These are phyloP conservation scores for Yamadazyma conglobata DNA, from an alignment of 1,139 yeast genomes.

Conservation along the genomic window DNA sequence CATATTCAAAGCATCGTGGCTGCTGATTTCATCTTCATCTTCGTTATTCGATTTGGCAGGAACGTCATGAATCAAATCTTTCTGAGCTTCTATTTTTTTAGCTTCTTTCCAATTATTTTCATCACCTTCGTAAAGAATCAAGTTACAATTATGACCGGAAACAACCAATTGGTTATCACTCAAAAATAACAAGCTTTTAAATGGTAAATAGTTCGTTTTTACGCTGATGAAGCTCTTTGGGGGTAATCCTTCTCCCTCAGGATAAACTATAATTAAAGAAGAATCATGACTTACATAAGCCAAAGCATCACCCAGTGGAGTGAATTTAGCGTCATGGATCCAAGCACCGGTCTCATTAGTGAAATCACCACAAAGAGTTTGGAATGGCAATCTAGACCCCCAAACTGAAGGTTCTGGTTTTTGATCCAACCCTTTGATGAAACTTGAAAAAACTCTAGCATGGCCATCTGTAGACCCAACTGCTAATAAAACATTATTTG, in stretches of 20 bases:
- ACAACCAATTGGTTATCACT: slow-evolving; percentile 67
- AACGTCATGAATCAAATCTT: slow-evolving; percentile 40
- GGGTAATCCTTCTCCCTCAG: slow-evolving; percentile 64
- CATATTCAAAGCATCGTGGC: slow-evolving; percentile 88
- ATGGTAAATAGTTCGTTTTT: slow-evolving; percentile 78
- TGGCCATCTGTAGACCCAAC: slow-evolving; percentile 95
- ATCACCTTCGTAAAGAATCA: slow-evolving; percentile 76
- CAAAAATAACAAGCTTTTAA: slow-evolving; percentile 69
- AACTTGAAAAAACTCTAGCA: slow-evolving; percentile 91
- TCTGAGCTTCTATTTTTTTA: slow-evolving; percentile 57
- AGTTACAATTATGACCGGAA: slow-evolving; percentile 93
- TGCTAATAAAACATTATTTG: slow-evolving; percentile 83
- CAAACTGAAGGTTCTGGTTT: slow-evolving; percentile 82
- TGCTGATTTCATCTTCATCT: slow-evolving; percentile 59
- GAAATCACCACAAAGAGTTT: slow-evolving; percentile 85
- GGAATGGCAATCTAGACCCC: slow-evolving; percentile 97
- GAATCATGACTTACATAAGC: slow-evolving; percentile 83
- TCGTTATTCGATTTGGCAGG: slow-evolving; percentile 32
- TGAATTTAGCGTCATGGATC: slow-evolving; percentile 89
- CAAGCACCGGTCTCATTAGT: slow-evolving; percentile 78
- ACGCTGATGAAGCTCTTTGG: slow-evolving; percentile 42
- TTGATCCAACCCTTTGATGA: slow-evolving; percentile 80
- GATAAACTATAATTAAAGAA: slow-evolving; percentile 71
- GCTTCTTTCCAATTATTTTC: slow-evolving; percentile 66
- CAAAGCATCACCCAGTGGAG: slow-evolving; percentile 72